These are phyloP conservation scores for Aspergillaceae sp. DNA, from an alignment of 2,329 filamentous ascomycete species.

Conservation along the genomic window DNA sequence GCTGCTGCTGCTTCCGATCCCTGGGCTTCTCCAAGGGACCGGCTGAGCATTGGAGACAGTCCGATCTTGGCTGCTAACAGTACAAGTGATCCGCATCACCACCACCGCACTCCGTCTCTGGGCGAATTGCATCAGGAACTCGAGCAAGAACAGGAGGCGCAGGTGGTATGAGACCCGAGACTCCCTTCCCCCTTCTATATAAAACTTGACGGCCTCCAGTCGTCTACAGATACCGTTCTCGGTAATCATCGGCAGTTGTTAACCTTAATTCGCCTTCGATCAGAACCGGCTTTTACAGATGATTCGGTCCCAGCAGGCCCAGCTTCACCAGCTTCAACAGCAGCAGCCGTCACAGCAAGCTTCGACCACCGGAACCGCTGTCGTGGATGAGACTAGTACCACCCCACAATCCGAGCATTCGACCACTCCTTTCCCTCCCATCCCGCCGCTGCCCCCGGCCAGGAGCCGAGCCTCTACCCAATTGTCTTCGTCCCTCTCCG, in stretches of 20 bases:
- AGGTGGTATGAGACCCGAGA: conserved; percentile 34
- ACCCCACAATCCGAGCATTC: conserved; percentile 36
- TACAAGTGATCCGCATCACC: conserved; percentile 40
- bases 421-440: conserved; percentile 25
- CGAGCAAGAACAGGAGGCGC: conserved; percentile 45
- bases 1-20: conserved; percentile 20
- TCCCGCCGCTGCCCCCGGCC: conserved; percentile 19
- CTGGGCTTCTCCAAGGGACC: conserved; percentile 34
- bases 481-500: conserved; percentile 25
- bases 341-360: conserved; percentile 18
- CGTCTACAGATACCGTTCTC: neutral
- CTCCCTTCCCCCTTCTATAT: neutral
- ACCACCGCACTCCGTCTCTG: conserved; percentile 40
- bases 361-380: conserved; percentile 17
- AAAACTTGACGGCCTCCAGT: neutral
- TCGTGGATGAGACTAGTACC: conserved; percentile 31
- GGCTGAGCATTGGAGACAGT: conserved; percentile 33
- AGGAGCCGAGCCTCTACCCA: conserved; percentile 27
- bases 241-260: neutral
- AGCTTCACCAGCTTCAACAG: conserved; percentile 34
- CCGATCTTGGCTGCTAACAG: conserved; percentile 30
- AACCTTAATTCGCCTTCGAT: neutral
- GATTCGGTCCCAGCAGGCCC: conserved; percentile 41
- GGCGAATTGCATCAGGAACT: conserved; percentile 44
- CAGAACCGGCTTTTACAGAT: conserved; percentile 44